A percentile compares a stretch with the other conserved stretches of the same genome.
These are phyloP conservation scores for Trichosanthes cucumerina DNA, from an alignment of 306 rosid genomes.

Conservation along the genomic window DNA sequence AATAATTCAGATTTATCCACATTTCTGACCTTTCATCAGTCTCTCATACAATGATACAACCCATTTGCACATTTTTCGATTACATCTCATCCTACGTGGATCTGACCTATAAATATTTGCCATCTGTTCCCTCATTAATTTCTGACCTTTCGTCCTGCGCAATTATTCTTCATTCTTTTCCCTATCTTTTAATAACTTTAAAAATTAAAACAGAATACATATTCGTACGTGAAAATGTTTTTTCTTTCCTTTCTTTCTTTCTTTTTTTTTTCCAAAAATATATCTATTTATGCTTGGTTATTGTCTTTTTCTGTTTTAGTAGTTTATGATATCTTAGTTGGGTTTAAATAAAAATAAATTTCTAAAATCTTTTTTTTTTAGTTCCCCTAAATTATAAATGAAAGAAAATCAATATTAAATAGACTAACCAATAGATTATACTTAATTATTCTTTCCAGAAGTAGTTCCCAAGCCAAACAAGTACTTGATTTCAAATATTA, in stretches of 20 bases:
- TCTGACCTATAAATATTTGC: not conserved
- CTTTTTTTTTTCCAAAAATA: not conserved
- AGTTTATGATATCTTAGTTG: not conserved
- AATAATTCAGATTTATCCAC: constrained; percentile 1
- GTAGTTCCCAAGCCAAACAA: not conserved
- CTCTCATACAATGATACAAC: not conserved
- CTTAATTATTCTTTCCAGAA: not conserved
- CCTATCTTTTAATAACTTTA: not conserved
- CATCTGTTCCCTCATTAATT: not conserved
- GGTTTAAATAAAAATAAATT: not conserved
- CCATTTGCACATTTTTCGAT: not conserved
- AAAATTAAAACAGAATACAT: not conserved
- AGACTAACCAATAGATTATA: not conserved
- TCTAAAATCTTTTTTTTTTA: not conserved
- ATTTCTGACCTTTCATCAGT: not conserved
- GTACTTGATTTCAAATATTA: not conserved
- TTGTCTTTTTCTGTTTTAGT: not conserved
- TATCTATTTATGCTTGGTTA: not conserved
- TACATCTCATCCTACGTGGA: not conserved
- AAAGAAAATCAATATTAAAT: not conserved
- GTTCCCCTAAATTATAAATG: not conserved
- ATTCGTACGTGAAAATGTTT: not conserved
- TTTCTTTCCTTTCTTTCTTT: not conserved
- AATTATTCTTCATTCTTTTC: not conserved
- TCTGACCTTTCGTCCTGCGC: not conserved